These are phyloP conservation scores for Cicer bijugum DNA, from an alignment of 306 rosid species.

Conservation along the genomic window DNA sequence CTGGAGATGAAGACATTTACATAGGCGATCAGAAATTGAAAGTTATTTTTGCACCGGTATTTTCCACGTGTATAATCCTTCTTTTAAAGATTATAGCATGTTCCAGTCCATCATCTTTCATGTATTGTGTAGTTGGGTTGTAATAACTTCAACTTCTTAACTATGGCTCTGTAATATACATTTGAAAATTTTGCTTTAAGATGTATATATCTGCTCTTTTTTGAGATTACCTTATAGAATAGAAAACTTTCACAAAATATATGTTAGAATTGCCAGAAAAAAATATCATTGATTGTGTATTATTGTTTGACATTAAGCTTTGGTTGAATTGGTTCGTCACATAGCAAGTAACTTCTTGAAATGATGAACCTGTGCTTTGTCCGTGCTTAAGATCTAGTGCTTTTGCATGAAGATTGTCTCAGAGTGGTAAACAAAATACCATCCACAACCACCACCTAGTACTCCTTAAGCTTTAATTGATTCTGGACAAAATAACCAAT, in stretches of 20 bases:
- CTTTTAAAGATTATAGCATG: slow-evolving; percentile 12
- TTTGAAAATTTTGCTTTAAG: slow-evolving; percentile 33
- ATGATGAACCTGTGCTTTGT: slow-evolving; percentile 28
- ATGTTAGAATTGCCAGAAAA: slow-evolving; percentile 9
- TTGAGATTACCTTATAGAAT: slow-evolving; percentile 19
- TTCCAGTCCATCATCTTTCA: slow-evolving; percentile 4
- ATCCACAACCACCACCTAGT: slow-evolving; percentile 3
- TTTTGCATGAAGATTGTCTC: slow-evolving; percentile 30
- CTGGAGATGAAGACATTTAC: slow-evolving; percentile 68
- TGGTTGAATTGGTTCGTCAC: slow-evolving; percentile 17
- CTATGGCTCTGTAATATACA: slow-evolving; percentile 8
- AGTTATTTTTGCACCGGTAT: slow-evolving; percentile 78
- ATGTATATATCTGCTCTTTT: slow-evolving; percentile 12
- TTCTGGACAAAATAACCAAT: slow-evolving; percentile 10
- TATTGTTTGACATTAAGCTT: slow-evolving; percentile 20
- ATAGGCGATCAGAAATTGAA: slow-evolving; percentile 72
- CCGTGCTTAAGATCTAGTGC: slow-evolving; percentile 29
- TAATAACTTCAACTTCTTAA: slow-evolving; percentile 39
- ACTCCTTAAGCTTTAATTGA: slow-evolving; percentile 21
- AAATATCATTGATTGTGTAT: background rate
- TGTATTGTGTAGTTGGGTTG: slow-evolving; percentile 31
- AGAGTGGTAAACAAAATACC: slow-evolving; percentile 19
- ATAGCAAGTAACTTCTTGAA: slow-evolving; percentile 24
- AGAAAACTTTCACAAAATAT: slow-evolving; percentile 5
- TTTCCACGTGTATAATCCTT: slow-evolving; percentile 27